Conservation (phyloP, 345 rosid genomes). For the Gossypium arboreum region DNA sequence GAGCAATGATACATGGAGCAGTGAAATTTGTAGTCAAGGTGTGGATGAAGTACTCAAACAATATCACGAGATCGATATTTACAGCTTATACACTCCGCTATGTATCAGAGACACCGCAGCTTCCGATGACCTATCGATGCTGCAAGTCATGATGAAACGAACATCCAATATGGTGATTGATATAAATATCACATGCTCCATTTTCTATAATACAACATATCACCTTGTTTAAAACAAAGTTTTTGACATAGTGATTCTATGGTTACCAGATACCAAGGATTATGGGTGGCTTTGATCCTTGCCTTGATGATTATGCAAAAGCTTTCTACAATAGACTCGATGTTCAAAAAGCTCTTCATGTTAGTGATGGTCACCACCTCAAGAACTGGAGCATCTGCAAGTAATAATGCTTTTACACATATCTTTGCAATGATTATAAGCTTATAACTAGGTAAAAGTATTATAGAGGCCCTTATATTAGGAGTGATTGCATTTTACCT, state of each 20-base stretch:
- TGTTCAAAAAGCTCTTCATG: conserved; percentile 86
- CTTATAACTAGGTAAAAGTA: too few species aligned
- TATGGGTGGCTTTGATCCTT: conserved; percentile 84
- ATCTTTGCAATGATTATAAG: background rate
- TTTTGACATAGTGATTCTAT: background rate
- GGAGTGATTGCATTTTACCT: too few species aligned
- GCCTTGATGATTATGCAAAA: conserved; percentile 66
- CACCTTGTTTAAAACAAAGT: background rate
- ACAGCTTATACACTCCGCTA: conserved; percentile 71
- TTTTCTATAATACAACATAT: background rate
- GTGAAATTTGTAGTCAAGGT: conserved; percentile 41
- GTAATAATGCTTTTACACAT: conserved; percentile 40
- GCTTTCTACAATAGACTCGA: conserved; percentile 71
- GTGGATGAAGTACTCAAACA: conserved; percentile 62
- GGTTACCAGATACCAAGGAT: conserved; percentile 57
- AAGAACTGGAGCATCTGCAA: conserved; percentile 95
- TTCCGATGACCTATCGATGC: conserved; percentile 18
- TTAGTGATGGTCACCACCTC: conserved; percentile 51
- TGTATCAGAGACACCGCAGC: conserved; percentile 44
- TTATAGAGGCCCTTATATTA: rapidly evolving
- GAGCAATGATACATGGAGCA: conserved; percentile 58
- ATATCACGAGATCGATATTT: conserved; percentile 69
- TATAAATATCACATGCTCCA: background rate
- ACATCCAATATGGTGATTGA: conserved; percentile 44
- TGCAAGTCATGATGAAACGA: conserved; percentile 33